These are phyloP conservation scores for Parmales sp. DNA, from an alignment of 108 stramenopile genomes.

Conservation along the genomic window DNA sequence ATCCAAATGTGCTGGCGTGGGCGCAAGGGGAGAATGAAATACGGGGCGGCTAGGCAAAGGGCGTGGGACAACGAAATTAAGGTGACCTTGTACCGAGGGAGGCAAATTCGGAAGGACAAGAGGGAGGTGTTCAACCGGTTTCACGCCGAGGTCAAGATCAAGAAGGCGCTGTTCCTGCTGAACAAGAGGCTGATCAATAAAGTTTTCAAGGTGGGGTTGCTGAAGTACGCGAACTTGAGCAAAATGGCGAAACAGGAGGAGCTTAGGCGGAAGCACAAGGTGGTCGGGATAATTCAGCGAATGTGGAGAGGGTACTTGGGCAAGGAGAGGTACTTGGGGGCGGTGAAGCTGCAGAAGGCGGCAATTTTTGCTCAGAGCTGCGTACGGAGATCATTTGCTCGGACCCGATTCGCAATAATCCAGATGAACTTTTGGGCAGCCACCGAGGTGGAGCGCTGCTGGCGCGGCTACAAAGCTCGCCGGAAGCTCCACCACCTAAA, in stretches of 20 bases:
- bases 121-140: not conserved
- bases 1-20: not conserved
- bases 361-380: not conserved
- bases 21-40: not conserved
- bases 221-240: not conserved
- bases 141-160: not conserved
- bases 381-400: not conserved
- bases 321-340: not conserved
- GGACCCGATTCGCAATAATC: not conserved
- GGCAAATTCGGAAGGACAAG: not conserved
- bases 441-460: not conserved
- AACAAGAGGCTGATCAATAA: not conserved
- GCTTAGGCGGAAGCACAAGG: not conserved
- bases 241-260: not conserved
- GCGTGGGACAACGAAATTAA: constrained; percentile 5
- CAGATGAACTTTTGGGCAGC: not conserved
- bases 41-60: not conserved
- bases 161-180: not conserved
- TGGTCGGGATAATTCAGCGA: not conserved
- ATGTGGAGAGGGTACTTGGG: not conserved
- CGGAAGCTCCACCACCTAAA: not conserved
- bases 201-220: not conserved
- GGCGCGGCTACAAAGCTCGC: not conserved
- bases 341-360: not conserved
- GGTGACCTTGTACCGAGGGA: not conserved